Evolutionary conservation across 2,329 filamentous ascomycete genomes (phyloP).

Genomic region (Cercospora sp.): DNA sequence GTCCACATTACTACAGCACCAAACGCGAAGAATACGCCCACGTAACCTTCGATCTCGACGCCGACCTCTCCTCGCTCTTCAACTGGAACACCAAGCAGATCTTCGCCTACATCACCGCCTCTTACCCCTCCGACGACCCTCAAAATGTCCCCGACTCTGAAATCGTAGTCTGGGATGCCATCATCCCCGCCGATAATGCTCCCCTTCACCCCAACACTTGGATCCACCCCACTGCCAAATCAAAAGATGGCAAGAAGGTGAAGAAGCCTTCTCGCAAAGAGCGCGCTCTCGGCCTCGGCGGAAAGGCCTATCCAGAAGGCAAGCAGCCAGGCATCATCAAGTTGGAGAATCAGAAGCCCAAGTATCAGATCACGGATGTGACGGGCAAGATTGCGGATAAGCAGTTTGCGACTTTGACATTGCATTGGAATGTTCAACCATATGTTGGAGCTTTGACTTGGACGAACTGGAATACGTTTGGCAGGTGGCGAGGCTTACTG

Average conservation of each 20-base stretch:
- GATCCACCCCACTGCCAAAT: constrained; percentile 51
- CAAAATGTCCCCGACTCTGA: constrained; percentile 51
- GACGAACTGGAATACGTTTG: constrained; percentile 54
- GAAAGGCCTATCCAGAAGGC: constrained; percentile 37
- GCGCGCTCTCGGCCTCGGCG: constrained; percentile 13
- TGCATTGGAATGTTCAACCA: constrained; percentile 97
- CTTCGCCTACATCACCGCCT: constrained; percentile 92
- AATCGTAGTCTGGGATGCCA: constrained; percentile 93
- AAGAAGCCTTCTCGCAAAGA: constrained; percentile 28
- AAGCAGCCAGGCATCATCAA: constrained; percentile 66
- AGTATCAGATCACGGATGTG: constrained; percentile 96
- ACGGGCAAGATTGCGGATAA: constrained; percentile 73
- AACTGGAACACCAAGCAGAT: constrained; percentile 99
- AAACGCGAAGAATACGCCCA: constrained; percentile 96
- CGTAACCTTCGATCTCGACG: constrained; percentile 88
- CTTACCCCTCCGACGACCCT: constrained; percentile 53
- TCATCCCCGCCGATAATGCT: constrained; percentile 75
- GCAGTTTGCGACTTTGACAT: constrained; percentile 71
- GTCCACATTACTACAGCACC: constrained; percentile 91
- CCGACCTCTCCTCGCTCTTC: constrained; percentile 88
- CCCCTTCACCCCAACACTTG: constrained; percentile 54
- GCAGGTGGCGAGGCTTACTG: constrained; percentile 65
- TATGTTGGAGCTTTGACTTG: constrained; percentile 90
- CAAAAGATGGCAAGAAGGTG: constrained; percentile 17
- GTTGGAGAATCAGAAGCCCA: constrained; percentile 82